Base-by-base conservation (phyloP, 2,329 filamentous ascomycete species). In the Penicillium sp. region DNA sequence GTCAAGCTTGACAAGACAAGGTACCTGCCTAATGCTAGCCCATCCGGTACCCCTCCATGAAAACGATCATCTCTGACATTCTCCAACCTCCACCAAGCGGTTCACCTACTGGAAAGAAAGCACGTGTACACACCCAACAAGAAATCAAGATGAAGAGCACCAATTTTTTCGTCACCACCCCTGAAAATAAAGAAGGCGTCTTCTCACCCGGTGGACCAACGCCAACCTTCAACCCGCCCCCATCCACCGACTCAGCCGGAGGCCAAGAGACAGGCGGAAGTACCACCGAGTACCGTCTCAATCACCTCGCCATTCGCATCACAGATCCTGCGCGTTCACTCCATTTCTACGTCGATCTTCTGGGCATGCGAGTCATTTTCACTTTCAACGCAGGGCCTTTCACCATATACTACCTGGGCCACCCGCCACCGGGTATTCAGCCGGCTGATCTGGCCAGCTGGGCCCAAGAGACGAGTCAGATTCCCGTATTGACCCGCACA, bases 361-460 rank as follows among this genome's bases (percentile, higher is more conserved):
- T 71, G 55, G 67, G 67, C 45, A 70, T 71, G 67, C 65, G 67
- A 8, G 61, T 67, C 4, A 56, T 71, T 25, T 71, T 69, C 49
- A 67, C 59, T 24, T 64, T 70, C 60, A 70, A 71, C 43, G 58
- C 64, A 32, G 66, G 68, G 6, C 67, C 66, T 6, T 69, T 67
- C 53, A 70, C 67, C 6, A 64, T 71, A 45, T 71, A 71, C 53
- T 71, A 70, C 46, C 63, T 71, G 5, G 67, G 66, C 5, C 65
- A 70, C 37, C 67, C 68, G 4, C 59, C 63, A 9, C 60, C 63
- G 11, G 47, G 56, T 9, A 57, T 55, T n/a, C 46, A 64, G 39
- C 11, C 53, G 52, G 58, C 57, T 1, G 59, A 67, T 34, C 52
- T 66, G 5, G 36, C 48, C 5, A 38, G 52, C 4, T 70, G 65